These are phyloP conservation scores for Sclerotinia sclerotiorum DNA, from an alignment of 2,329 filamentous ascomycete species.

Conservation along the genomic window DNA sequence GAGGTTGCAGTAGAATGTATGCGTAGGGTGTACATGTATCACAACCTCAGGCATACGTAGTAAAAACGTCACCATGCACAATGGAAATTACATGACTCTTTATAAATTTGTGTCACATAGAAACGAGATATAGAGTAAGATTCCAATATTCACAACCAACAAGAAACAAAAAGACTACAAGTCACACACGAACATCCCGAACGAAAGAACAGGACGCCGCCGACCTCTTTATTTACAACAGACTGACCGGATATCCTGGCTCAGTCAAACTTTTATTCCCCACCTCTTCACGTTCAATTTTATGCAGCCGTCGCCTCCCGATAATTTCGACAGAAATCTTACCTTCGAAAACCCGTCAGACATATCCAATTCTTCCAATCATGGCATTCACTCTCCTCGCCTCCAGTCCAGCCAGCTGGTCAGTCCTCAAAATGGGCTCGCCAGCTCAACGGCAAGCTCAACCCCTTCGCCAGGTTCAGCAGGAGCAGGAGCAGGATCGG, in stretches of 20 bases:
- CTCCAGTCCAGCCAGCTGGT: constrained; percentile 43
- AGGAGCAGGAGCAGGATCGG: constrained; percentile 5
- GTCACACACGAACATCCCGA: background rate
- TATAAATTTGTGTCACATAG: constrained; percentile 5
- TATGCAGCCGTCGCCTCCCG: constrained; percentile 62
- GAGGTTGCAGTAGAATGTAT: background rate
- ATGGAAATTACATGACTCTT: constrained; percentile 18
- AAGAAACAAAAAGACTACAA: background rate
- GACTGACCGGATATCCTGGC: constrained; percentile 41
- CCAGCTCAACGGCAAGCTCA: constrained; percentile 24
- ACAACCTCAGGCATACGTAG: constrained; percentile 4
- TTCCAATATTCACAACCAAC: background rate
- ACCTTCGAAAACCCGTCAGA: constrained; percentile 43
- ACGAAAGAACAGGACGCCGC: constrained; percentile 23
- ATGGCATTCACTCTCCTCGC: constrained; percentile 56
- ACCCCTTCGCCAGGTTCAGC: constrained; percentile 32
- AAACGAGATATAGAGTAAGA: constrained; percentile 8
- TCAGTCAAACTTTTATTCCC: constrained; percentile 37
- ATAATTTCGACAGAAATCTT: constrained; percentile 47
- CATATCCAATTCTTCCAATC: constrained; percentile 47
- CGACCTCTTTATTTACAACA: constrained; percentile 23
- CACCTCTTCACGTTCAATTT: constrained; percentile 48
- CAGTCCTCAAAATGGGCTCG: constrained; percentile 36
- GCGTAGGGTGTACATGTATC: background rate
- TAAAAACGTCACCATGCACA: constrained; percentile 18